Conservation (phyloP, 1,139 yeast species). For the Zhuliangozyma blackwelliae region DNA sequence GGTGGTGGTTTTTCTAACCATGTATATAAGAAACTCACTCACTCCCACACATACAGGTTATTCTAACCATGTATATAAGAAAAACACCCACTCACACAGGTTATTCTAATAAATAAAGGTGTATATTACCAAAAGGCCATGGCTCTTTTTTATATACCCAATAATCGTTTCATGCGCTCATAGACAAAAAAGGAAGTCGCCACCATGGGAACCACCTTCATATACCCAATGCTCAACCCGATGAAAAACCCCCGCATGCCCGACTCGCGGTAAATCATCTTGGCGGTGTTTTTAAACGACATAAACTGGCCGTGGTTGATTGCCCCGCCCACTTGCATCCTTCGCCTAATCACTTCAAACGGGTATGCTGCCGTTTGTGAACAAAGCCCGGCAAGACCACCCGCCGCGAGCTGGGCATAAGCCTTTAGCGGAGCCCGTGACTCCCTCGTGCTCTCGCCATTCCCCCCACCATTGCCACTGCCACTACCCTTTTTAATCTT, state of each 20-base stretch:
- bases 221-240: conserved; percentile 90
- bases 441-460: conserved; percentile 38
- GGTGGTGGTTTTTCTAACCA: conserved; percentile 56
- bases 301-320: conserved; percentile 57
- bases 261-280: conserved; percentile 60
- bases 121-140: conserved; percentile 1
- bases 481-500: background rate
- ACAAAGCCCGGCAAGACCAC: conserved; percentile 90
- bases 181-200: conserved; percentile 95
- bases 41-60: too few relatives aligned
- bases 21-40: background rate
- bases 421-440: conserved; percentile 66
- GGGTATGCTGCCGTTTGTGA: conserved; percentile 98
- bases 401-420: conserved; percentile 92
- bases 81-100: too few relatives aligned
- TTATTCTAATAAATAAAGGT: conserved; percentile 34
- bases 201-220: conserved; percentile 95
- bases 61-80: conserved; percentile 23
- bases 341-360: conserved; percentile 86
- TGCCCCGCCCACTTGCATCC: conserved; percentile 95
- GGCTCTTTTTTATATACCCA: conserved; percentile 46
- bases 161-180: conserved; percentile 70
- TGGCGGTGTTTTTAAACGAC: conserved; percentile 49
- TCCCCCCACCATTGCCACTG: conserved; percentile 4
- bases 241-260: conserved; percentile 88